A percentile compares a stretch with the other conserved stretches of the same genome.
Evolutionary conservation across 306 rosid species (phyloP).

Genomic region (Vachellia collinsii): DNA sequence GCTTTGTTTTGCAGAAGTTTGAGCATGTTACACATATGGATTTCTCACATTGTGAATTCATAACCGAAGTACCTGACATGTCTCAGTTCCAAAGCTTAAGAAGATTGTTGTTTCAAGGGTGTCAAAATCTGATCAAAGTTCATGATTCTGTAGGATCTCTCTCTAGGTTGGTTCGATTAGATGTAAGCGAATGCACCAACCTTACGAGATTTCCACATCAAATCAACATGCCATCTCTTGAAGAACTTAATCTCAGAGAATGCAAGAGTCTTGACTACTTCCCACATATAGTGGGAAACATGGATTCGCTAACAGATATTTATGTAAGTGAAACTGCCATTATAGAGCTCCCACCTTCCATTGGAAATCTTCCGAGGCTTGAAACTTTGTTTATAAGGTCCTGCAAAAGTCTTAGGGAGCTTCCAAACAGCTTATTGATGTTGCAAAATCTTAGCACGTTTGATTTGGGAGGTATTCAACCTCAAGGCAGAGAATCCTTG

Average conservation of each 20-base stretch:
- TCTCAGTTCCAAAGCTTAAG: background rate
- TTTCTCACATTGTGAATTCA: background rate
- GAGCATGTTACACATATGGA: background rate
- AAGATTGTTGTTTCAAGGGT: background rate
- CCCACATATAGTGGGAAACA: background rate
- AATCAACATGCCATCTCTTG: background rate
- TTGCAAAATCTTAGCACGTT: background rate
- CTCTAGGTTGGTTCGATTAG: background rate
- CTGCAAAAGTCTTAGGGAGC: background rate
- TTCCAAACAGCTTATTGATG: conserved; percentile 21
- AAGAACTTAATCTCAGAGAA: background rate
- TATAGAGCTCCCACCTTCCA: background rate
- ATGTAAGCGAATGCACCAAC: background rate
- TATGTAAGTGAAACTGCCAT: background rate
- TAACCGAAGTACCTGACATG: background rate
- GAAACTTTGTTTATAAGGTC: background rate
- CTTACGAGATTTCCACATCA: background rate
- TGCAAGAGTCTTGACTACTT: background rate
- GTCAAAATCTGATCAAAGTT: background rate
- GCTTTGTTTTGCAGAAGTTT: background rate
- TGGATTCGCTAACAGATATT: background rate
- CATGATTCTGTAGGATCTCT: background rate
- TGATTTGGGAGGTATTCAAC: background rate
- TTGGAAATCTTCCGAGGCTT: background rate
- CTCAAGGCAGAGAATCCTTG: background rate